Evolutionary conservation across 495 filamentous ascomycete genomes (phyloP).

Genomic region (Durotheca rogersii): DNA sequence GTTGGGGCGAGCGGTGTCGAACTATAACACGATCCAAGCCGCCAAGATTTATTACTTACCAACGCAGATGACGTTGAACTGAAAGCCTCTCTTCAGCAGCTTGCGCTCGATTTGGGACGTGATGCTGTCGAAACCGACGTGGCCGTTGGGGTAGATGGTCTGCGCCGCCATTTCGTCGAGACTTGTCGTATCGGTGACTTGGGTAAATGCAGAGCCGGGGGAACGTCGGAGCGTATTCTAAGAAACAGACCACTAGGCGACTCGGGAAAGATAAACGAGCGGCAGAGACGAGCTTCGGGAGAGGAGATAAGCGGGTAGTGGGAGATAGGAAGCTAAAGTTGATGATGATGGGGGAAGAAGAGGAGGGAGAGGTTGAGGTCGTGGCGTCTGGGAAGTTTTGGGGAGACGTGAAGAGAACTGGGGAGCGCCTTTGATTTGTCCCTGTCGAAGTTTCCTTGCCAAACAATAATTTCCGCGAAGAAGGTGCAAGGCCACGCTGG

Average conservation of each 20-base stretch:
- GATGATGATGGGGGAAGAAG: slow-evolving; percentile 29
- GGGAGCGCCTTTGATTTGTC: slow-evolving; percentile 37
- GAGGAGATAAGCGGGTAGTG: slow-evolving; percentile 12
- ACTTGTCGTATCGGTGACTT: slow-evolving; percentile 23
- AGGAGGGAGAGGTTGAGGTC: slow-evolving; percentile 15
- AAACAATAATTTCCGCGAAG: slow-evolving; percentile 53
- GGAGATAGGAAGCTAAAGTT: slow-evolving; percentile 21
- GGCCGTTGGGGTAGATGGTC: slow-evolving; percentile 84
- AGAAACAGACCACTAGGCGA: slow-evolving; percentile 43
- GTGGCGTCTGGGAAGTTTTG: slow-evolving; percentile 28
- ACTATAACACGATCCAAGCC: neutral
- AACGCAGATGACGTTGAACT: slow-evolving; percentile 99
- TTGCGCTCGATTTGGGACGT: slow-evolving; percentile 98
- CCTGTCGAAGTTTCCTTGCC: slow-evolving; percentile 40
- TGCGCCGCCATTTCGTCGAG: slow-evolving; percentile 47
- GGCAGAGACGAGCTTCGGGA: slow-evolving; percentile 20
- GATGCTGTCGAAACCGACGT: slow-evolving; percentile 99
- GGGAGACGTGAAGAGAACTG: slow-evolving; percentile 28
- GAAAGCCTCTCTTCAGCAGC: slow-evolving; percentile 98
- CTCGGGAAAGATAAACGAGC: slow-evolving; percentile 28
- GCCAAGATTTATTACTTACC: slow-evolving; percentile 64
- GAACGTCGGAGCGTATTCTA: slow-evolving; percentile 45
- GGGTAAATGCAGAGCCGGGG: slow-evolving; percentile 8
- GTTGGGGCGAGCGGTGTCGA: neutral
- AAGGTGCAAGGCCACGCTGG: slow-evolving; percentile 38